Evolutionary conservation across 345 rosid species (phyloP).

Genomic region (Reutealis trisperma): DNA sequence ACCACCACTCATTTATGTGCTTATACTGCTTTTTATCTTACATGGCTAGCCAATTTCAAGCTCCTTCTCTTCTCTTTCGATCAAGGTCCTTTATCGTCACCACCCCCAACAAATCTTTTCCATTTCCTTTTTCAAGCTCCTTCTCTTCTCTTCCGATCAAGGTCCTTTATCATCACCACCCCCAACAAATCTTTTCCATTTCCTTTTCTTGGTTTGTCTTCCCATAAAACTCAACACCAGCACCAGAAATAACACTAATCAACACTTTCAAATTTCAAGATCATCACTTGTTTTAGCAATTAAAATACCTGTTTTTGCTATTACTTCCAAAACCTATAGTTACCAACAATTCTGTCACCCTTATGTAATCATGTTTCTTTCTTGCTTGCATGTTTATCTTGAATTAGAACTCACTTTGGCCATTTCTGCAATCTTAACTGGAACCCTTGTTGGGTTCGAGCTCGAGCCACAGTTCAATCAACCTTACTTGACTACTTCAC

Average conservation of each 20-base stretch:
- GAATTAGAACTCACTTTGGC: background rate
- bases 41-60: conserved; percentile 20
- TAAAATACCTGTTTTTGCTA: conserved; percentile 14
- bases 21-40: background rate
- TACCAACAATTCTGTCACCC: background rate
- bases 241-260: background rate
- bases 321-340: background rate
- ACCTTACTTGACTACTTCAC: conserved; percentile 38
- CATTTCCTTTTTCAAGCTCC: conserved; percentile 13
- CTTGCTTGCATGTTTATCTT: background rate
- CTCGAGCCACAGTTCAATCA: conserved; percentile 40
- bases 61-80: conserved; percentile 19
- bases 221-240: conserved; percentile 44
- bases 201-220: conserved; percentile 42
- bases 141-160: conserved; percentile 16
- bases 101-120: background rate
- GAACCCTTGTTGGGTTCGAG: conserved; percentile 20
- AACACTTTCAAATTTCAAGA: background rate
- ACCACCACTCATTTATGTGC: too few relatives aligned
- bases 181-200: background rate
- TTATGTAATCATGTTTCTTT: background rate
- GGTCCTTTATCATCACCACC: conserved; percentile 19
- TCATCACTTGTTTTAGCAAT: conserved; percentile 26
- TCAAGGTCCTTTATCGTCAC: conserved; percentile 6
- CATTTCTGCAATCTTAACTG: background rate